Conservation (phyloP, 2,329 filamentous ascomycete genomes). For the Ascosphaera apis region DNA sequence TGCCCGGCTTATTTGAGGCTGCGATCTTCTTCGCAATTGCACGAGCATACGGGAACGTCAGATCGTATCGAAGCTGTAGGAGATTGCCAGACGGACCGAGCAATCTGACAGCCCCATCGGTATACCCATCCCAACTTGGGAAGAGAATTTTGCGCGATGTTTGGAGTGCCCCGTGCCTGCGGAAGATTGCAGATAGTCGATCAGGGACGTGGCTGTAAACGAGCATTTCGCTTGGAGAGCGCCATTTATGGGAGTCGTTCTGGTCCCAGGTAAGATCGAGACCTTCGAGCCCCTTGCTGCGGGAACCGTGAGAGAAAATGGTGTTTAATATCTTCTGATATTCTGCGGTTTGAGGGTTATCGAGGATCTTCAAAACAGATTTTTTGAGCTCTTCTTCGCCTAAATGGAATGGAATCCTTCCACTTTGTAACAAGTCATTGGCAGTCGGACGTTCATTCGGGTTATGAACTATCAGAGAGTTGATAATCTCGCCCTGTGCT, state of each 20-base stretch:
- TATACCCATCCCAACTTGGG: slow-evolving; percentile 60
- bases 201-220: slow-evolving; percentile 53
- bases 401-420: slow-evolving; percentile 72
- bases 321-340: slow-evolving; percentile 77
- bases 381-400: slow-evolving; percentile 78
- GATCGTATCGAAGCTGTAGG: slow-evolving; percentile 79
- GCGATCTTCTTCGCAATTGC: slow-evolving; percentile 46
- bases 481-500: slow-evolving; percentile 52
- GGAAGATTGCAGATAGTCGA: slow-evolving; percentile 54
- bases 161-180: slow-evolving; percentile 73
- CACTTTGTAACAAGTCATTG: slow-evolving; percentile 58
- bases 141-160: slow-evolving; percentile 52
- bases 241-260: slow-evolving; percentile 31
- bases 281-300: slow-evolving; percentile 61
- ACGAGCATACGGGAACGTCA: slow-evolving; percentile 73
- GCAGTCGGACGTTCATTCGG: slow-evolving; percentile 66
- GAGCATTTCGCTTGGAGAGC: slow-evolving; percentile 31
- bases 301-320: slow-evolving; percentile 51
- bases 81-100: slow-evolving; percentile 69
- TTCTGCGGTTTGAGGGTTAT: slow-evolving; percentile 64
- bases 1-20: too few relatives aligned
- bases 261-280: slow-evolving; percentile 63
- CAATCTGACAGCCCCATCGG: slow-evolving; percentile 49
- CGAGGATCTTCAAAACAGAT: slow-evolving; percentile 50
- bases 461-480: slow-evolving; percentile 57